These are phyloP conservation scores for Atalantia buxifolia DNA, from an alignment of 345 rosid species.

Conservation along the genomic window DNA sequence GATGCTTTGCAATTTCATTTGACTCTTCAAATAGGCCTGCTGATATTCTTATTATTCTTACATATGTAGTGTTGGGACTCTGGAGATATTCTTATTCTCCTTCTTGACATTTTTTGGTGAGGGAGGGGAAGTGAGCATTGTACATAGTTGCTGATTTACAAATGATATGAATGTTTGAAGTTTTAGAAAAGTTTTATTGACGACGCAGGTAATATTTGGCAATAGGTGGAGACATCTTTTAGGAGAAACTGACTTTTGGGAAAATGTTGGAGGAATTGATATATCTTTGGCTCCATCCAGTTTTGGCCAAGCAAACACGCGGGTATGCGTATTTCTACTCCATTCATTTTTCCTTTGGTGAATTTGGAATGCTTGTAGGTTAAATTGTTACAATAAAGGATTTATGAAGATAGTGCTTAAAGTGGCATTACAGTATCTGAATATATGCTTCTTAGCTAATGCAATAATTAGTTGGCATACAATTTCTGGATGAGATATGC, in stretches of 20 bases:
- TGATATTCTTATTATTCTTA: no score
- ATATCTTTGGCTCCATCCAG: slow-evolving; percentile 87
- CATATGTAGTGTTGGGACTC: not conserved
- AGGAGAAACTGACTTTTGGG: slow-evolving; percentile 95
- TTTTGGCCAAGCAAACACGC: slow-evolving; percentile 95
- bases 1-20: not conserved
- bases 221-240: slow-evolving; percentile 94
- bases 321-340: slow-evolving; percentile 33
- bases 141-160: not conserved
- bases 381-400: not conserved
- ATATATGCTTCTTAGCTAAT: not conserved
- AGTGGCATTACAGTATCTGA: not conserved
- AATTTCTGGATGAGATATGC: not conserved
- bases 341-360: not conserved
- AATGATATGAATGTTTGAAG: not conserved
- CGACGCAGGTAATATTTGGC: slow-evolving; percentile 83
- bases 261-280: slow-evolving; percentile 88
- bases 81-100: not conserved
- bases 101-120: no score
- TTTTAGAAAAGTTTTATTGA: slow-evolving; percentile 13
- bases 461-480: not conserved
- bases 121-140: no score
- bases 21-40: no score
- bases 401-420: not conserved
- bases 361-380: not conserved